Evolutionary conservation across 768 basidiomycete species (phyloP).

Genomic region (Russula sp.): DNA sequence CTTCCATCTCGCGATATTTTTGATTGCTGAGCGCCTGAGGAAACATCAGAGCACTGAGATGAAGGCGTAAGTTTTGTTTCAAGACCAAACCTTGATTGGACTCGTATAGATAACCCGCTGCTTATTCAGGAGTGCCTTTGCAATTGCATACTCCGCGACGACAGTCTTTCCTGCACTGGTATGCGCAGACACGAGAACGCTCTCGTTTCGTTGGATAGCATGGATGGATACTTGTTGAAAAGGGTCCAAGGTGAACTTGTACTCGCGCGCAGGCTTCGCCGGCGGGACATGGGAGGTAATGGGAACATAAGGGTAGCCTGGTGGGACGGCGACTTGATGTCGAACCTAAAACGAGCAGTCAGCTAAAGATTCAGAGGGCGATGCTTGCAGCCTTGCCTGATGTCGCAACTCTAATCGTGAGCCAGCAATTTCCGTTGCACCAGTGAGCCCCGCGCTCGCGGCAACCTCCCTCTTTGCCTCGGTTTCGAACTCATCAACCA

Average conservation of each 20-base stretch:
- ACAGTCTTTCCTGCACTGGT: constrained; percentile 99
- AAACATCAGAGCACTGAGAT: constrained; percentile 22
- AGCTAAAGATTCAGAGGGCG: constrained; percentile 1
- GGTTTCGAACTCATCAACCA: constrained; percentile 86
- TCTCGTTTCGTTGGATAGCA: constrained; percentile 96
- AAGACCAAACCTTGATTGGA: constrained; percentile 88
- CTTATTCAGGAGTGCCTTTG: constrained; percentile 87
- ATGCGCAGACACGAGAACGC: constrained; percentile 95
- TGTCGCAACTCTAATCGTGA: constrained; percentile 72
- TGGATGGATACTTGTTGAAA: constrained; percentile 94
- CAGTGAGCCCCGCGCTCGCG: constrained; percentile 82
- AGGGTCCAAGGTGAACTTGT: constrained; percentile 95
- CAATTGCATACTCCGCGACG: constrained; percentile 99
- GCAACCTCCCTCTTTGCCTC: constrained; percentile 90
- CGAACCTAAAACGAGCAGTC: constrained; percentile 52
- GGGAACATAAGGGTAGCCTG: constrained; percentile 83
- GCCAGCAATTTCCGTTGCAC: constrained; percentile 53
- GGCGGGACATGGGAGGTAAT: constrained; percentile 90
- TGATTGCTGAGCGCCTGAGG: constrained; percentile 93
- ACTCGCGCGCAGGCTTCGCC: constrained; percentile 83
- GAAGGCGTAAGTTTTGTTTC: background rate
- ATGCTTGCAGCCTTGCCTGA: constrained; percentile 47
- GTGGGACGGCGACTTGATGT: constrained; percentile 94
- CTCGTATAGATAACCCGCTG: constrained; percentile 98
- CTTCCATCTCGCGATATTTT: constrained; percentile 97